phyloP scores from a whole-genome alignment of 2,329 filamentous ascomycete species.

The Sclerotinia spermophila region DNA sequence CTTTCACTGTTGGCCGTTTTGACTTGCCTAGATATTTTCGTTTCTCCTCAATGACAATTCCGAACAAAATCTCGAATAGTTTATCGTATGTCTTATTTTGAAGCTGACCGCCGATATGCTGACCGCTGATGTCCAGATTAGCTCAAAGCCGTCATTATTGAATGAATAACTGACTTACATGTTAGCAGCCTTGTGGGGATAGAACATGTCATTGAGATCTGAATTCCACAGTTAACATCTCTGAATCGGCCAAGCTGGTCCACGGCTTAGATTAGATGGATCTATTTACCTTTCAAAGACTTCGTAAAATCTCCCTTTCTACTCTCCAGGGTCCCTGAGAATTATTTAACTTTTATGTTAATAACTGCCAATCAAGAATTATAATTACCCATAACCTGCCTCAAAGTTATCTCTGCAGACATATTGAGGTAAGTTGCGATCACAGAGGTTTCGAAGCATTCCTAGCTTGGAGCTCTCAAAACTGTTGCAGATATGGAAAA shows the following conservation, averaged over 20 bases:
- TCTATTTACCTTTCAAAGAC: constrained; percentile 24
- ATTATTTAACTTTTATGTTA: neutral
- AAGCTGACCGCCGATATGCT: constrained; percentile 64
- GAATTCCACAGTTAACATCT: neutral
- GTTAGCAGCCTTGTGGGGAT: constrained; percentile 30
- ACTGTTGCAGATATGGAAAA: neutral
- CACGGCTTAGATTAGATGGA: neutral
- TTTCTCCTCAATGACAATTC: constrained; percentile 64
- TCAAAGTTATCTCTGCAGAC: constrained; percentile 6
- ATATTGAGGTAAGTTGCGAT: constrained; percentile 12
- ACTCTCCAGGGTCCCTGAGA: constrained; percentile 5
- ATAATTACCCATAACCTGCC: constrained; percentile 12
- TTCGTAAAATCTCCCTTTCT: constrained; percentile 11
- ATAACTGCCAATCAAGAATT: neutral
- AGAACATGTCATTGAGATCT: constrained; percentile 35
- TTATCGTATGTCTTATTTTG: constrained; percentile 55
- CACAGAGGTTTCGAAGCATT: neutral
- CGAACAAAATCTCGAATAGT: constrained; percentile 78
- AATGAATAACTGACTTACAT: constrained; percentile 25
- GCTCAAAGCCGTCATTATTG: neutral
- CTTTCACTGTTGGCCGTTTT: constrained; percentile 40
- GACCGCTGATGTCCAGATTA: constrained; percentile 30
- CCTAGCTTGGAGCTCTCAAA: constrained; percentile 1
- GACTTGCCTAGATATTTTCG: constrained; percentile 46
- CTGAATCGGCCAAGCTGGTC: neutral